These are phyloP conservation scores for Closterium sp. DNA, from an alignment of 139 green algal species.

Conservation along the genomic window DNA sequence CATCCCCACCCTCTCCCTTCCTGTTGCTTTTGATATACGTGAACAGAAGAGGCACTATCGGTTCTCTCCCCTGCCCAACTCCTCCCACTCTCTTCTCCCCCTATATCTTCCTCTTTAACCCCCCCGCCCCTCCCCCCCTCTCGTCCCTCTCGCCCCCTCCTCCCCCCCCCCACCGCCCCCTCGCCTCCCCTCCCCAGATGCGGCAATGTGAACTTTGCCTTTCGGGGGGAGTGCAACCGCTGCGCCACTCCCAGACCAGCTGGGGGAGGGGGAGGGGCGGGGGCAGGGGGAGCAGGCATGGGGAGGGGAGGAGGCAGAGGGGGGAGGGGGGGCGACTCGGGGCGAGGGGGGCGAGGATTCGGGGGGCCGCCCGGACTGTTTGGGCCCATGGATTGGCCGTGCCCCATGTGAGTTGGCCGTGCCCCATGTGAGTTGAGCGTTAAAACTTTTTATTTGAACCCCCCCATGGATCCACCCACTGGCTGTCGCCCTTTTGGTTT, in stretches of 20 bases:
- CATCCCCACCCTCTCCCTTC: neutral
- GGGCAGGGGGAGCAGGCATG: neutral
- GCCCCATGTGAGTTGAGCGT: neutral
- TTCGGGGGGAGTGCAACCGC: conserved; percentile 46
- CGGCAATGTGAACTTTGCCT: conserved; percentile 52
- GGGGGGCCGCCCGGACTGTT: conserved; percentile 40
- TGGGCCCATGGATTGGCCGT: conserved; percentile 47
- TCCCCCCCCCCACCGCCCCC: neutral
- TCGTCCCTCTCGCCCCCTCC: neutral
- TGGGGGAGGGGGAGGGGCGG: conserved; percentile 6
- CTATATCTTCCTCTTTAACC: neutral
- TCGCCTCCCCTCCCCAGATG: conserved; percentile 19
- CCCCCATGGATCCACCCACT: too few relatives aligned
- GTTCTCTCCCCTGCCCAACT: neutral
- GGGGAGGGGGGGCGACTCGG: conserved; percentile 3
- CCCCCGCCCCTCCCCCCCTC: neutral
- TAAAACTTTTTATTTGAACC: too few relatives aligned
- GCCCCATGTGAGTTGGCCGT: conserved; percentile 36
- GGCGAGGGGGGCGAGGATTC: neutral
- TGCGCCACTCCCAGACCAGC: conserved; percentile 34
- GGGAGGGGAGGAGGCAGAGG: conserved; percentile 17
- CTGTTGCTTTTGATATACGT: neutral
- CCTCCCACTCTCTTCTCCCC: neutral
- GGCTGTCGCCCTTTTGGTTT: too few relatives aligned
- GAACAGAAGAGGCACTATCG: neutral